These are phyloP conservation scores for Primulina huaijiensis DNA, from an alignment of 257 asterid genomes.

Conservation along the genomic window DNA sequence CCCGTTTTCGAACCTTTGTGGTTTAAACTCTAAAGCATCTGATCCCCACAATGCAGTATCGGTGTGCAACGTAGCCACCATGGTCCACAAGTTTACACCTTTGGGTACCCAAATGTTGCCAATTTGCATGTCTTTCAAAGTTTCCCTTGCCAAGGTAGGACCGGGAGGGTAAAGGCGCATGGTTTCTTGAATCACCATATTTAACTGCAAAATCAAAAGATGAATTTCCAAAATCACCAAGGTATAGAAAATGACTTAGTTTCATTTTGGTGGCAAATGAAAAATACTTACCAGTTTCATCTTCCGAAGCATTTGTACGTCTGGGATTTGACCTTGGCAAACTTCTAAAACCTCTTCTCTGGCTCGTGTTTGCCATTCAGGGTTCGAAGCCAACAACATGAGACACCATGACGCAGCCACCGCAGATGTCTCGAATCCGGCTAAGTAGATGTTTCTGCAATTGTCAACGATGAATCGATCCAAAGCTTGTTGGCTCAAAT, in stretches of 20 bases:
- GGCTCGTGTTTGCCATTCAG: constrained; percentile 40
- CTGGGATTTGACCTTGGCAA: constrained; percentile 35
- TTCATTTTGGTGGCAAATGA: no score
- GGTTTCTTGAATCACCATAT: constrained; percentile 51
- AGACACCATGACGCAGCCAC: constrained; percentile 48
- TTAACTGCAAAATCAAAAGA: constrained; percentile 25
- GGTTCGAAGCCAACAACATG: constrained; percentile 47
- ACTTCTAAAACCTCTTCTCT: constrained; percentile 36
- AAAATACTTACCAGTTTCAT: constrained; percentile 39
- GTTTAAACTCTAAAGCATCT: constrained; percentile 43
- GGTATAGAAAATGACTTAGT: not conserved
- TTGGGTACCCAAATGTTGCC: constrained; percentile 36
- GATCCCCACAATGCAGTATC: constrained; percentile 46
- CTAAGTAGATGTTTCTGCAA: constrained; percentile 47
- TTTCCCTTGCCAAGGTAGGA: constrained; percentile 40
- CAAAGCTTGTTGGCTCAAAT: constrained; percentile 18
- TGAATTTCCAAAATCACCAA: not conserved
- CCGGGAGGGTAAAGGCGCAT: constrained; percentile 46
- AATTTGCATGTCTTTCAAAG: constrained; percentile 35
- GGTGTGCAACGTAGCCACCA: constrained; percentile 34
- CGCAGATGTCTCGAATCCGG: constrained; percentile 48
- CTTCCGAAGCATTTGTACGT: constrained; percentile 39
- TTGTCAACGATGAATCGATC: constrained; percentile 48
- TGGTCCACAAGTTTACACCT: constrained; percentile 44
- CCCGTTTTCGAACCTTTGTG: constrained; percentile 46